Base-by-base conservation (phyloP, 495 filamentous ascomycete species). In the Tuber borchii region DNA sequence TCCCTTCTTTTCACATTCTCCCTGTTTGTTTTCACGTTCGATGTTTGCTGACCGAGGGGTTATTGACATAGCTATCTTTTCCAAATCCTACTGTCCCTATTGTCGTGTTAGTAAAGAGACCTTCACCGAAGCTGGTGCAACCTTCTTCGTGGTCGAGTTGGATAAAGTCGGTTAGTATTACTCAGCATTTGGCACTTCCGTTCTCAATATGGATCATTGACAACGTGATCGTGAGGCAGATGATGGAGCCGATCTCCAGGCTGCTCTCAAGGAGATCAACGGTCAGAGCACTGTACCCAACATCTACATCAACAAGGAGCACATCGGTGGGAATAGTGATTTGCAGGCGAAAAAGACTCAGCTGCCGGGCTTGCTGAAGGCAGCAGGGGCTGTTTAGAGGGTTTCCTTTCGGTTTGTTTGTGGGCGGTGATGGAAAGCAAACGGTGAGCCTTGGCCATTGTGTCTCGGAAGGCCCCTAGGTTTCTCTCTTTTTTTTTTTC, bases 251-350 rank as follows among this genome's bases (percentile, higher is more conserved):
- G 95, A 87, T 10, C 89, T 99, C 84, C 95, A 99, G 86, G 85
- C 87, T 76, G 94, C 95, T 26, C 91, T 99, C 75, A 79, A 86
- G 51, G 90, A 96, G 81, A 90, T 98, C 78, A 92, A 90, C 65
- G 85, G 86, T 80, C 96, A 99, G 87, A 86, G 89, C 80, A 94
- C 91, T 76, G 95, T 99, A 12, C 95, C 95, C 73, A 97, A 97
- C 86, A 92, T 97, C 86, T 99, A 91, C 87, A 97, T 99, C 86
- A 84, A 85, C 79, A 84, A 94, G 87, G 84, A 93, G 84, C 95
- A 97, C 85, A 95, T 99, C 83, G 95, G 95, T 56, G 95, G 95
- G 71, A 97, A 98, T 89, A 97, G 93, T 9, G 96, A 98, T 82
- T 85, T 99, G 75, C 93, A 97, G 86, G 87, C 84, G 2, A 87